phyloP scores from a whole-genome alignment of 192 early-diverging fungal species.

The Coemansia sp. region DNA sequence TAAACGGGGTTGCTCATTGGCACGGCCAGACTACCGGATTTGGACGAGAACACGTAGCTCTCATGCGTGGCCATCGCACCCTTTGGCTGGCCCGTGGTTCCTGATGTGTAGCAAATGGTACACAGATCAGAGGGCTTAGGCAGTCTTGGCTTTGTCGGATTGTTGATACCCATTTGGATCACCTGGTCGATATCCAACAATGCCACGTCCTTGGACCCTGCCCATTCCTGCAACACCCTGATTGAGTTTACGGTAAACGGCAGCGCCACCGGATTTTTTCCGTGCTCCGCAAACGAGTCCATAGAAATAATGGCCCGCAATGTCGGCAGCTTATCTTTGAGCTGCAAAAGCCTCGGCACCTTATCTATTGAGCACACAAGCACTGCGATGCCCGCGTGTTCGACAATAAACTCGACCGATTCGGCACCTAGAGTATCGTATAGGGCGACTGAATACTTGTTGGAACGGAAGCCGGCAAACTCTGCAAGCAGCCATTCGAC shows the following conservation, averaged over 20 bases:
- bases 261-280: conserved; percentile 24
- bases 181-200: conserved; percentile 62
- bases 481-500: conserved; percentile 76
- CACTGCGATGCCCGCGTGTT: conserved; percentile 70
- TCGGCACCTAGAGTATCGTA: conserved; percentile 88
- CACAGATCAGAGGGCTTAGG: conserved; percentile 68
- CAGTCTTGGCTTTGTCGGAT: conserved; percentile 53
- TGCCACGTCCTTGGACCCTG: conserved; percentile 58
- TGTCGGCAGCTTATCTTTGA: conserved; percentile 57
- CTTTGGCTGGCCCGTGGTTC: conserved; percentile 83
- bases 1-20: conserved; percentile 14
- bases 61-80: conserved; percentile 73
- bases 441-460: conserved; percentile 69
- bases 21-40: conserved; percentile 8
- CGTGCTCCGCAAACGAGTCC: conserved; percentile 60
- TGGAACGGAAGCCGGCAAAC: conserved; percentile 64
- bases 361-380: conserved; percentile 66
- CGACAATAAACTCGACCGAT: conserved; percentile 78
- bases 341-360: conserved; percentile 59
- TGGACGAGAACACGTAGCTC: conserved; percentile 64
- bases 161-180: conserved; percentile 57
- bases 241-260: conserved; percentile 41
- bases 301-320: conserved; percentile 77
- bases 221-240: conserved; percentile 57
- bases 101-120: conserved; percentile 80